Conservation (phyloP, 306 rosid genomes). For the Medicago arabica region DNA sequence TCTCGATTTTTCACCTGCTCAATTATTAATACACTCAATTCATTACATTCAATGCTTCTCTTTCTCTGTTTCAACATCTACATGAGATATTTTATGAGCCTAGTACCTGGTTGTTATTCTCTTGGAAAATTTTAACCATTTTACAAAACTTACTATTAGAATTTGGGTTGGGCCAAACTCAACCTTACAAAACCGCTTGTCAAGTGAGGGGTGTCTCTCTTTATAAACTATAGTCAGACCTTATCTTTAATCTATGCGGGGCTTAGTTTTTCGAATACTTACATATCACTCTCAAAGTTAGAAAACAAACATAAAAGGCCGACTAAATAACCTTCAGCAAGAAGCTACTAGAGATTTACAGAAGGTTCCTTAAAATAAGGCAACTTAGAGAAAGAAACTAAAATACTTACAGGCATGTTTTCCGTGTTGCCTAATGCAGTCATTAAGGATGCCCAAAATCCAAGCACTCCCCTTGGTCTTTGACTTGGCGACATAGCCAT, state of each 20-base stretch:
- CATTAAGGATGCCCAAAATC: slow-evolving; percentile 99
- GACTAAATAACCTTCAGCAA: slow-evolving; percentile 3
- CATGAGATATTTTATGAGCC: neutral
- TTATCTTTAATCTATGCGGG: too few relatives aligned
- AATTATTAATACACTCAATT: neutral
- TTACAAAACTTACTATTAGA: neutral
- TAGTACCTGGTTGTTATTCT: slow-evolving; percentile 16
- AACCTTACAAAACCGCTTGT: too few relatives aligned
- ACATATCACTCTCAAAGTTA: slow-evolving; percentile 33
- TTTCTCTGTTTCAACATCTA: slow-evolving; percentile 12
- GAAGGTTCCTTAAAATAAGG: slow-evolving; percentile 8
- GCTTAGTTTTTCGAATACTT: neutral
- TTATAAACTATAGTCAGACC: too few relatives aligned
- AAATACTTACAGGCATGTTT: slow-evolving; percentile 88
- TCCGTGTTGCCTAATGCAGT: slow-evolving; percentile 98
- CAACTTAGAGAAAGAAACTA: slow-evolving; percentile 33
- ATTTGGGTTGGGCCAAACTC: too few relatives aligned
- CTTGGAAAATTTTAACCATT: neutral
- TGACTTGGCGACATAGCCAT: slow-evolving; percentile 96
- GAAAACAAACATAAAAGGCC: slow-evolving; percentile 8
- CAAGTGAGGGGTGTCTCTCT: too few relatives aligned
- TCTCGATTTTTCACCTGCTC: slow-evolving; percentile 5
- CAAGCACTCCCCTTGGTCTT: slow-evolving; percentile 95
- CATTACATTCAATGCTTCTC: neutral
- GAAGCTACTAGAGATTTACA: slow-evolving; percentile 24